These are phyloP conservation scores for Boletus vermiculosoides DNA, from an alignment of 768 basidiomycete species.

Conservation along the genomic window DNA sequence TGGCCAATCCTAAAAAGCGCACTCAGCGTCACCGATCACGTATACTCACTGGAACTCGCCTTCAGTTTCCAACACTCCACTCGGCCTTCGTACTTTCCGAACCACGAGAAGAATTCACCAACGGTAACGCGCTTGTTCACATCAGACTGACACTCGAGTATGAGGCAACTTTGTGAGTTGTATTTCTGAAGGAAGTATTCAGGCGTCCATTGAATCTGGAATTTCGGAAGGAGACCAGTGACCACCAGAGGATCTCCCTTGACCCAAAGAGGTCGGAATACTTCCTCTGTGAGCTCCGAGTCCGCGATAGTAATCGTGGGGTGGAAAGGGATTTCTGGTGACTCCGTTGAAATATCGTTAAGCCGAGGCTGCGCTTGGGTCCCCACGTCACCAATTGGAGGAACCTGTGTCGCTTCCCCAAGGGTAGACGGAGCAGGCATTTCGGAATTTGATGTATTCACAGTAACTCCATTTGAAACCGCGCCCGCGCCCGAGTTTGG, in stretches of 20 bases:
- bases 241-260: constrained; percentile 78
- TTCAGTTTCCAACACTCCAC: constrained; percentile 73
- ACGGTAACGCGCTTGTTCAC: constrained; percentile 61
- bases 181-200: constrained; percentile 74
- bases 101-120: constrained; percentile 73
- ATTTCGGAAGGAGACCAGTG: constrained; percentile 57
- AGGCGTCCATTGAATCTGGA: constrained; percentile 77
- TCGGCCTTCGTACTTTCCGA: constrained; percentile 64
- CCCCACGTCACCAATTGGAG: constrained; percentile 1
- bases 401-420: constrained; percentile 10
- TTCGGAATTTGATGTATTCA: constrained; percentile 7
- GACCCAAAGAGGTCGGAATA: constrained; percentile 71
- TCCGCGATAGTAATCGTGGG: constrained; percentile 46
- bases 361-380: constrained; percentile 5
- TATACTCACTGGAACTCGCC: constrained; percentile 38
- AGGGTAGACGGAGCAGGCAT: background rate
- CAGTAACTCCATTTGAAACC: constrained; percentile 12
- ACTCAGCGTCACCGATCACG: constrained; percentile 5
- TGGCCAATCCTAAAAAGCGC: constrained; percentile 78
- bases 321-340: constrained; percentile 44
- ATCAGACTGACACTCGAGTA: constrained; percentile 83
- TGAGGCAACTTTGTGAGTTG: constrained; percentile 59
- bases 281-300: constrained; percentile 50
- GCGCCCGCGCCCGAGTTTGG: background rate
- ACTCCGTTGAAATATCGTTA: constrained; percentile 9